Base-by-base conservation (phyloP, 2,329 filamentous ascomycete species). In the Cladobotryum mycophilum region DNA sequence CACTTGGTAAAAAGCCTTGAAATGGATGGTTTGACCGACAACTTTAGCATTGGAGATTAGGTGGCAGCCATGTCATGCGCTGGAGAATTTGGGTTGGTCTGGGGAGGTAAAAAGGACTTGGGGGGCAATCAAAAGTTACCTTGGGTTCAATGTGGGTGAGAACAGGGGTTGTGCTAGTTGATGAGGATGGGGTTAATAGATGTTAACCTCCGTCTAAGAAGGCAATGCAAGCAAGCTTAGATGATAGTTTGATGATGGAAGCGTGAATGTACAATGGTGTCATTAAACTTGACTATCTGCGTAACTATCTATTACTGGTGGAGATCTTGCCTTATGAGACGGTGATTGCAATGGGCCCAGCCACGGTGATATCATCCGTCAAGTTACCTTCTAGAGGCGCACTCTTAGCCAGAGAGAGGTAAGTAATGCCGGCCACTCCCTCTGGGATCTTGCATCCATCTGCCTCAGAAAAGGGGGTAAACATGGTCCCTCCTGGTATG, bases 331-430 rank as follows among this genome's bases (percentile, higher is more conserved):
- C 17, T 36, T 47, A 53, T 51, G 51, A 47, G 43, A 81, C 64
- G 45, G 73, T 69, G 65, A 84, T 68, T 47, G 80, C 76, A 71
- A 82, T 76, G 44, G 81, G 80, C 1, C 83, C 85, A 58, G 85
- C 84, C 56, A 88, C 70, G 44, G 82, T 81, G 58, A 84, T 82
- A 49, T 76, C 78, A 66, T 86, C 82, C 3, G 75, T 78, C 54
- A 85, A 63, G 36, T 72, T 65, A 35, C 78, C 79, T 18, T 68
- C 70, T 30, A 74, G 61, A 15, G 80, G 79, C 2, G 68, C 72
- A 30, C 64, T 63, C 60, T 64, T 85, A 49, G 84, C 80, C 58
- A 89, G 73, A 60, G 82, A 81, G 60, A 88, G 75, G 68, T 86
- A 89, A 45, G 80, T 79, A 56, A 86, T 72, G 43, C 85, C 85